Conservation (phyloP, 2,329 filamentous ascomycete genomes). For the Blastomyces gilchristii region DNA sequence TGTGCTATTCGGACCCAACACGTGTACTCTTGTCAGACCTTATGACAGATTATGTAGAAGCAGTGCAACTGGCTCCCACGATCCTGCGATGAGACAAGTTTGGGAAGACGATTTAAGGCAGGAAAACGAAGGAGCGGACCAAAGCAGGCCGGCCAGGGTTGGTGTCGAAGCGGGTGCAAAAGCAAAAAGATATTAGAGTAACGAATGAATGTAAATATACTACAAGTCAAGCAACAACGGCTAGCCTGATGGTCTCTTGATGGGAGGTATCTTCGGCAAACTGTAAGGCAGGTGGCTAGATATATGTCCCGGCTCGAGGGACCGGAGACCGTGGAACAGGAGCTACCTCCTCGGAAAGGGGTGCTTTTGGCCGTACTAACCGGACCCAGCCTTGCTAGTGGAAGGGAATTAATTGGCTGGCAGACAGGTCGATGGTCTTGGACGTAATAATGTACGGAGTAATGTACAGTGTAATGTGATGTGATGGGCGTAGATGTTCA, state of each 20-base stretch:
- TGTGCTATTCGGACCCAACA: background rate
- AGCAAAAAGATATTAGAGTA: background rate
- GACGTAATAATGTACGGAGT: background rate
- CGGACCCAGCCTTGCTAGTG: background rate
- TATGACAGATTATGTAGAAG: background rate
- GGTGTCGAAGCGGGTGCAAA: background rate
- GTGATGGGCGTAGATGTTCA: background rate
- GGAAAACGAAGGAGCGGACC: background rate
- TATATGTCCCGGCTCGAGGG: background rate
- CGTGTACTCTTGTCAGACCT: background rate
- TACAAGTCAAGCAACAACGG: background rate
- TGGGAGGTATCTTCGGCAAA: background rate
- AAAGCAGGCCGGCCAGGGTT: background rate
- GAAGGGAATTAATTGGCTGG: constrained; percentile 1
- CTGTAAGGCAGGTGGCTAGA: background rate
- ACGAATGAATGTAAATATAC: background rate
- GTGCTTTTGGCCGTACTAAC: background rate
- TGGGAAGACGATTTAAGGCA: background rate
- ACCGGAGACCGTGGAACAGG: background rate
- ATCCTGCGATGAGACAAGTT: background rate
- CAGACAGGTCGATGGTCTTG: background rate
- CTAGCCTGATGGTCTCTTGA: background rate
- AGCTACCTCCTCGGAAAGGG: background rate
- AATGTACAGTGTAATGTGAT: background rate
- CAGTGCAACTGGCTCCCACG: background rate